Percentiles rank a stretch among this genome's conserved stretches.
phyloP scores from a whole-genome alignment of 2,329 filamentous ascomycete genomes.

The Grosmannia serpens region DNA sequence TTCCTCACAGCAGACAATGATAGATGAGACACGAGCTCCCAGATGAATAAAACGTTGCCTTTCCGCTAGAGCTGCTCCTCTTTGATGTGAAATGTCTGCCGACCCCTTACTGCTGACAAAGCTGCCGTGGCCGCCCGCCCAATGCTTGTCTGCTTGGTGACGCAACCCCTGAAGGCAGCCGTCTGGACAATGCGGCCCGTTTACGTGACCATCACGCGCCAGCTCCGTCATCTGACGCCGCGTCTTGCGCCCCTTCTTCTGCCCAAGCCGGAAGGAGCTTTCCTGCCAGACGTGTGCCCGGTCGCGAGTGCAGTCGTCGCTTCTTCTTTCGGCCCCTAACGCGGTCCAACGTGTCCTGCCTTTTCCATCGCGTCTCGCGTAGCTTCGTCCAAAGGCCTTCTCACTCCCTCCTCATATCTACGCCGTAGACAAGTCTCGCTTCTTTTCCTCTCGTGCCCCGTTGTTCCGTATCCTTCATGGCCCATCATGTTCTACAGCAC shows the following conservation, averaged over 20 bases:
- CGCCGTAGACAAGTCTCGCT: neutral
- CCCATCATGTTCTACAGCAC: conserved; percentile 55
- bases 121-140: neutral
- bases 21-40: neutral
- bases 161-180: neutral
- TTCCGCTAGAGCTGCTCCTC: no score
- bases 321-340: neutral
- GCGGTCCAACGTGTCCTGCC: neutral
- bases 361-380: neutral
- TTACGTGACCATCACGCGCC: neutral
- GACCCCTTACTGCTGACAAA: neutral
- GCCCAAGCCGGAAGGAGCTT: neutral
- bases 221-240: neutral
- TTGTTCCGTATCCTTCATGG: neutral
- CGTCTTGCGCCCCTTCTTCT: neutral
- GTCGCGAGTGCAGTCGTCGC: neutral
- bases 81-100: no score
- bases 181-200: no score
- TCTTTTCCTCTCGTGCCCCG: neutral
- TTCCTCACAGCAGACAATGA: neutral
- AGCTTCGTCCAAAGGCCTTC: neutral
- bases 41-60: neutral
- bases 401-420: neutral
- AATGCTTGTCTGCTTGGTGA: neutral
- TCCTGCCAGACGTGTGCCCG: no score